Evolutionary conservation across 2,329 filamentous ascomycete genomes (phyloP).

Genomic region (Ploettnerulaceae sp.): DNA sequence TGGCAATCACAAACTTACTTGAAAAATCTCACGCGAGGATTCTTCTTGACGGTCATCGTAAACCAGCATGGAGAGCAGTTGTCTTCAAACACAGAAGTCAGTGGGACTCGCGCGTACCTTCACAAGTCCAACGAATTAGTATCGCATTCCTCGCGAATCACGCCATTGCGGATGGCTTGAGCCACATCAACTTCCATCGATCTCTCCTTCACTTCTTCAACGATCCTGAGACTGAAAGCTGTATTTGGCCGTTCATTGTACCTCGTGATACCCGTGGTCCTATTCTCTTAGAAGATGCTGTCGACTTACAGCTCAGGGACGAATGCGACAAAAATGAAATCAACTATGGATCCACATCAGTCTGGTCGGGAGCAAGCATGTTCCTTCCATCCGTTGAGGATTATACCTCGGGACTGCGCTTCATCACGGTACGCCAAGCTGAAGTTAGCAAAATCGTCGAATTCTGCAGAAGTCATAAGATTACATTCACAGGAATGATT

Average conservation of each 20-base stretch:
- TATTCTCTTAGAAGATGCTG: not conserved
- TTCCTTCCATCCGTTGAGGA: not conserved
- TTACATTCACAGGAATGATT: not conserved
- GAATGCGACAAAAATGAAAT: not conserved
- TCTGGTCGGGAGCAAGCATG: not conserved
- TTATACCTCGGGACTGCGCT: not conserved
- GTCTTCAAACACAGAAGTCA: constrained; percentile 2
- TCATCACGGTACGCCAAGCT: not conserved
- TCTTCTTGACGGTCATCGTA: not conserved
- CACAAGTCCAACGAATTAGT: not conserved
- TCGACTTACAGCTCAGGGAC: not conserved
- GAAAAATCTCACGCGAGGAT: constrained; percentile 1
- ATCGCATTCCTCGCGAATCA: not conserved
- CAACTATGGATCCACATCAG: not conserved
- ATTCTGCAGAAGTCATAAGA: not conserved
- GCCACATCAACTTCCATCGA: constrained; percentile 1
- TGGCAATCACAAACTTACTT: not conserved
- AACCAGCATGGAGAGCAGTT: constrained; percentile 1
- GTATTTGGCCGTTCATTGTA: not conserved
- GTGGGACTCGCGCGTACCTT: not conserved
- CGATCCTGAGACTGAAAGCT: not conserved
- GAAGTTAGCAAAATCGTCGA: not conserved
- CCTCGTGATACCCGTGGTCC: not conserved
- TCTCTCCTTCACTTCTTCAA: constrained; percentile 1
- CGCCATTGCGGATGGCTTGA: constrained; percentile 1